Evolutionary conservation across 2,329 filamentous ascomycete species (phyloP).

Genomic region (Tolypocladium tropicale): DNA sequence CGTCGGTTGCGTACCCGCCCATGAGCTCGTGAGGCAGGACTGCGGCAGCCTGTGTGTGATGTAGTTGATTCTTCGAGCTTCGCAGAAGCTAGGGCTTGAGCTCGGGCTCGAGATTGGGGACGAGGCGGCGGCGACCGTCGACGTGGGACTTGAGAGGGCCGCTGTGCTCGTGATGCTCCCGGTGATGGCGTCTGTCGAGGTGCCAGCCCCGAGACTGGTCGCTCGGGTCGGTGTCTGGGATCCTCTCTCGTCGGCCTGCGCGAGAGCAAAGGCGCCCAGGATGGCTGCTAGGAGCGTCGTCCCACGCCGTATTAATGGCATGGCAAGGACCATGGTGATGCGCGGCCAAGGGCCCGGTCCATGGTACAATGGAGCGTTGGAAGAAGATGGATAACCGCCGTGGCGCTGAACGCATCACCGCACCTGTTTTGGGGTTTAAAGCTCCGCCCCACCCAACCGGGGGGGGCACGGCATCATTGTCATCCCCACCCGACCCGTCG

Average conservation of each 20-base stretch:
- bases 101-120: not conserved
- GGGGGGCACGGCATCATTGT: not conserved
- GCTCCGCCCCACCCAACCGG: not conserved
- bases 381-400: not conserved
- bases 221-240: not conserved
- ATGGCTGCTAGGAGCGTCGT: not conserved
- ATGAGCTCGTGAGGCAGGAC: slow-evolving; percentile 60
- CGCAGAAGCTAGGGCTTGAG: slow-evolving; percentile 24
- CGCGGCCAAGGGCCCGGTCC: not conserved
- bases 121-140: too few relatives aligned
- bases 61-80: slow-evolving; percentile 64
- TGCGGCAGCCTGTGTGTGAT: slow-evolving; percentile 70
- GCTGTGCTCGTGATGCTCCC: not conserved
- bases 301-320: not conserved
- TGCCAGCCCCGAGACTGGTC: not conserved
- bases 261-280: not conserved
- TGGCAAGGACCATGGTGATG: slow-evolving; percentile 5
- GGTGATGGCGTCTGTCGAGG: not conserved
- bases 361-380: not conserved
- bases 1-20: slow-evolving; percentile 24
- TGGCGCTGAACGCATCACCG: not conserved
- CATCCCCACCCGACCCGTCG: too few relatives aligned
- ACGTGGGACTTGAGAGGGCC: not conserved
- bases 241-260: not conserved
- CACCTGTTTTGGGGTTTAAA: not conserved